phyloP scores from a whole-genome alignment of 1,139 yeast species.

The Kodamaea sp. region DNA sequence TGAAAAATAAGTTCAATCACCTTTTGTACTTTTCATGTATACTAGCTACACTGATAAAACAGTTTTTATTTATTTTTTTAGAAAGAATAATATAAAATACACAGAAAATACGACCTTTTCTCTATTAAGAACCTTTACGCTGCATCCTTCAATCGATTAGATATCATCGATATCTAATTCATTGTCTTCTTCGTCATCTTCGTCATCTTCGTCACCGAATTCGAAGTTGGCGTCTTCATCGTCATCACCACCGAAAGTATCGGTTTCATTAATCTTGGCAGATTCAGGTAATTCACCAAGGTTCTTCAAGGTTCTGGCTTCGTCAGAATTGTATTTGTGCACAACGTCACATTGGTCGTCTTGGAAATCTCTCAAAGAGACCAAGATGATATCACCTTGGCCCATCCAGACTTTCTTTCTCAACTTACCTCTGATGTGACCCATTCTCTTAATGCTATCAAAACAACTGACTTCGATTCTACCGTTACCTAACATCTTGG shows the following conservation, averaged over 20 bases:
- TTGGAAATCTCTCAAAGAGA: slow-evolving; percentile 96
- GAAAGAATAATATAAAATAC: slow-evolving; percentile 2
- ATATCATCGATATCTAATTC: slow-evolving; percentile 84
- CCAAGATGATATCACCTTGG: slow-evolving; percentile 95
- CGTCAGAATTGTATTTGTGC: slow-evolving; percentile 94
- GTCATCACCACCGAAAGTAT: slow-evolving; percentile 93
- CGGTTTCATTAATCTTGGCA: slow-evolving; percentile 97
- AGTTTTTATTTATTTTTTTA: background rate
- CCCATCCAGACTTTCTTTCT: slow-evolving; percentile 99
- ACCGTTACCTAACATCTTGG: slow-evolving; percentile 98
- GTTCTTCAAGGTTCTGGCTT: slow-evolving; percentile 93
- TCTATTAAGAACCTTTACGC: slow-evolving; percentile 4
- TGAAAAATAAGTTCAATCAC: background rate
- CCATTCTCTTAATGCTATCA: slow-evolving; percentile 90
- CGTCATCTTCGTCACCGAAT: slow-evolving; percentile 91
- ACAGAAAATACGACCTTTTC: slow-evolving; percentile 2
- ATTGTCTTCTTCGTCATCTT: slow-evolving; percentile 59
- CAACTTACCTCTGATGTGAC: slow-evolving; percentile 97
- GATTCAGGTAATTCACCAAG: slow-evolving; percentile 96
- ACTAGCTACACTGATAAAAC: background rate
- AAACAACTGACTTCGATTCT: slow-evolving; percentile 93
- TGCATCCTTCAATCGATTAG: slow-evolving; percentile 24
- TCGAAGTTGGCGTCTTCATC: slow-evolving; percentile 98
- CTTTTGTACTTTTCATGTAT: background rate
- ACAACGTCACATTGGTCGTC: slow-evolving; percentile 98